Evolutionary conservation across 495 filamentous ascomycete genomes (phyloP), one percentile per base, ranked within the genome.

Genomic region (Xylaria acuta): DNA sequence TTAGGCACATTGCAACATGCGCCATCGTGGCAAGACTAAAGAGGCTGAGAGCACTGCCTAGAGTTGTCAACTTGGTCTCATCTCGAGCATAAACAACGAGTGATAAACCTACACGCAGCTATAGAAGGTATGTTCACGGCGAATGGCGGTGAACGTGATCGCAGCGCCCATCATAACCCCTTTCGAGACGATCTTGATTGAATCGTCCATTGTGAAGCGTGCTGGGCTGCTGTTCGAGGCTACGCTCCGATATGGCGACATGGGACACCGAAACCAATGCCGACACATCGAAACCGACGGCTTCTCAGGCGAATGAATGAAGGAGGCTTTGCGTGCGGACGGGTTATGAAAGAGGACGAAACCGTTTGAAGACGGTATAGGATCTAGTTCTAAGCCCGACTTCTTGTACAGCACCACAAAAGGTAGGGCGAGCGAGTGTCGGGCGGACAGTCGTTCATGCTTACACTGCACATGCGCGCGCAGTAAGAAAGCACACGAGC

Each of bases 131-230:
- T 73, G 65, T 65, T 75, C 75, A 22, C 56, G 58, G 20, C 74
- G 74, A 16, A 78, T 72, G 5, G 76, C 73, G 18, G 80, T 76
- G 65, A 78, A 76, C 14, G 79, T 27, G 59, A 82, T 64, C n/a
- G 78, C 80, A 9, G 78, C 69, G 34, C 76, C 78, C 64, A 80
- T 73, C 82, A 84, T 83, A 40, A 74, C 27, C 3, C 79, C 80
- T 30, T 69, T 73, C 27, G 80, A 77, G 20, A 79, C 1, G 30
- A 81, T 75, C 51, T 78, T 82, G 67, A 51, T 40, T 41, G 63
- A 40, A 34, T 14, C 45, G 1, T 66, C 38, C 45, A 71, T 71
- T 8, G 62, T 38, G 38, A 32, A 32, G 34, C 36, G 14, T 30
- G 43, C 18, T 20, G 3, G 41, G 58, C 25, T 67, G 34, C 11